A percentile compares a stretch with the other conserved stretches of the same genome.
phyloP scores from a whole-genome alignment of 2,329 filamentous ascomycete species.

The Massarina eburnea region DNA sequence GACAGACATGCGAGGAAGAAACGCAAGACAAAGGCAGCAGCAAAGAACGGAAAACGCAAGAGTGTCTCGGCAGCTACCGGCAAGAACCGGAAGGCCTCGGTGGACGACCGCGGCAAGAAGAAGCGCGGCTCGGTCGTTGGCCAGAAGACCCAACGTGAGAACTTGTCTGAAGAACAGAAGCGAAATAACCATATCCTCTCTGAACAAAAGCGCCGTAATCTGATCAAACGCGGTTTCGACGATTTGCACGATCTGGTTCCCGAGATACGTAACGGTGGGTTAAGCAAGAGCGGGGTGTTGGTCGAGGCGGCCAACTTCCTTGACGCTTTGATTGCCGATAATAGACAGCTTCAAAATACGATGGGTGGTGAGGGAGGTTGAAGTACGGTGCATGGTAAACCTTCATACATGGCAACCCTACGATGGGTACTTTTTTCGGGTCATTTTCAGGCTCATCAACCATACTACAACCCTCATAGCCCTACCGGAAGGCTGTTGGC shows the following conservation, averaged over 20 bases:
- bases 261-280: slow-evolving; percentile 69
- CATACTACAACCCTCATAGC: background rate
- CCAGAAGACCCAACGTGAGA: slow-evolving; percentile 49
- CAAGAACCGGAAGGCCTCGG: slow-evolving; percentile 26
- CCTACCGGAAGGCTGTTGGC: background rate
- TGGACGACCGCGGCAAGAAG: slow-evolving; percentile 28
- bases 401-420: background rate
- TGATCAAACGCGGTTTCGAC: slow-evolving; percentile 81
- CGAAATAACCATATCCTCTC: slow-evolving; percentile 84
- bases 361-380: background rate
- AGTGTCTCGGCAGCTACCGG: slow-evolving; percentile 9
- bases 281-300: slow-evolving; percentile 82
- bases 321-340: slow-evolving; percentile 70
- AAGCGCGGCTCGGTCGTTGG: slow-evolving; percentile 26
- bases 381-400: background rate
- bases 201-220: slow-evolving; percentile 80
- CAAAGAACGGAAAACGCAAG: slow-evolving; percentile 23
- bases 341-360: slow-evolving; percentile 37
- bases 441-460: background rate
- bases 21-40: slow-evolving; percentile 22
- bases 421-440: background rate
- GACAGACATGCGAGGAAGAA: slow-evolving; percentile 22
- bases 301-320: slow-evolving; percentile 76
- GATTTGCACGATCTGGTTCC: slow-evolving; percentile 78
- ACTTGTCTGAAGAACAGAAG: slow-evolving; percentile 76